A percentile compares a stretch with the other conserved stretches of the same genome.
These are phyloP conservation scores for Zanthoxylum bungeanum DNA, from an alignment of 345 rosid species.

Conservation along the genomic window DNA sequence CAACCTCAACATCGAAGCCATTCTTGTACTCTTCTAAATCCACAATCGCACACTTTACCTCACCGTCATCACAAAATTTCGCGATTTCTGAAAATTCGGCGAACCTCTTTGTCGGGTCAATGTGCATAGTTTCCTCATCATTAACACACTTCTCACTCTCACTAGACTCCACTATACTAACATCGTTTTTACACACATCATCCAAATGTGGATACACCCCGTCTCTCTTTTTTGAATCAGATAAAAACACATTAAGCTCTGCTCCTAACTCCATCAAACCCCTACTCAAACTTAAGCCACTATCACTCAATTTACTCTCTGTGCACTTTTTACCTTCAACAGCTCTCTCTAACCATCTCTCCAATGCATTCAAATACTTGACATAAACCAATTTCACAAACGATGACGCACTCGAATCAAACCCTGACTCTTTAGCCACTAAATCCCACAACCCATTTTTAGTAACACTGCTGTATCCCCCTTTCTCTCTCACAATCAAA, in stretches of 20 bases:
- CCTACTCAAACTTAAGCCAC: conserved; percentile 18
- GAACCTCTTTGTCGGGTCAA: conserved; percentile 18
- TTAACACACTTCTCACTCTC: conserved; percentile 28
- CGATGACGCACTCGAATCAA: conserved; percentile 26
- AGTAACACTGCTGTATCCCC: conserved; percentile 44
- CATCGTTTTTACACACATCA: conserved; percentile 13
- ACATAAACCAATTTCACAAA: conserved; percentile 44
- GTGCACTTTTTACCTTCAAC: conserved; percentile 14
- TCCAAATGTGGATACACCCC: conserved; percentile 21
- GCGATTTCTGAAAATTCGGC: conserved; percentile 19
- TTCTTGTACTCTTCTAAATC: conserved; percentile 17
- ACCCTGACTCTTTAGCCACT: conserved; percentile 50
- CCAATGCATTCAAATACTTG: conserved; percentile 47
- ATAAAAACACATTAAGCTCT: conserved; percentile 33
- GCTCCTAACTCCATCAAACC: conserved; percentile 30
- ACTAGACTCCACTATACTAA: conserved; percentile 16
- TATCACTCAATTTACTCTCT: background rate
- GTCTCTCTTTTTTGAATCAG: conserved; percentile 28
- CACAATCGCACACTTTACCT: conserved; percentile 20
- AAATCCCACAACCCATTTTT: conserved; percentile 40
- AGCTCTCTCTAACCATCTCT: conserved; percentile 40
- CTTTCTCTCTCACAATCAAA: conserved; percentile 44
- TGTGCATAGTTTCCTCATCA: conserved; percentile 25
- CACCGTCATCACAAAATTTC: conserved; percentile 19
- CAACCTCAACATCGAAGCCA: conserved; percentile 9